phyloP scores from a whole-genome alignment of 2,329 filamentous ascomycete species.

The Talaromyces funiculosus region DNA sequence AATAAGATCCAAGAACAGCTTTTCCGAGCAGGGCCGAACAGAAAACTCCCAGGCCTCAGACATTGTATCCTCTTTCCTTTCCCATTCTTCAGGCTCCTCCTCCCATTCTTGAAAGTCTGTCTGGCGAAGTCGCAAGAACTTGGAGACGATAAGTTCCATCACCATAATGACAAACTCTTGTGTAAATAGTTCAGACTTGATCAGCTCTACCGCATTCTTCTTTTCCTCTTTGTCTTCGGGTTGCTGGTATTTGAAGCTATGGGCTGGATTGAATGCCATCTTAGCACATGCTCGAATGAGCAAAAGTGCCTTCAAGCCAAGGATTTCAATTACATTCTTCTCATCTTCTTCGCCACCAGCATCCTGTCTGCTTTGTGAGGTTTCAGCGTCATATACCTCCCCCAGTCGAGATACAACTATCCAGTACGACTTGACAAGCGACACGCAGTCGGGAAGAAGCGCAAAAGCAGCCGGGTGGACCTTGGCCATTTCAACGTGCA shows the following conservation, averaged over 20 bases:
- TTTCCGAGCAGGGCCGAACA: constrained; percentile 86
- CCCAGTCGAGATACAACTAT: constrained; percentile 70
- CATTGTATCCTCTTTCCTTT: constrained; percentile 77
- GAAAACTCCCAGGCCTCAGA: constrained; percentile 88
- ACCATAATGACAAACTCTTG: constrained; percentile 72
- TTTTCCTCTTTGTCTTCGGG: constrained; percentile 71
- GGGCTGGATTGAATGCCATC: constrained; percentile 73
- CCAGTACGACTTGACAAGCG: constrained; percentile 81
- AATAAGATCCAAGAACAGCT: constrained; percentile 84
- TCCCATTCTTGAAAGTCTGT: constrained; percentile 88
- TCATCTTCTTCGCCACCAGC: constrained; percentile 46
- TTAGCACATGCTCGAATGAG: constrained; percentile 76
- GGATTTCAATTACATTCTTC: constrained; percentile 63
- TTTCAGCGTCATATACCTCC: constrained; percentile 50
- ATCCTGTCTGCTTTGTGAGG: constrained; percentile 26
- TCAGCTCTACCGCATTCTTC: constrained; percentile 58
- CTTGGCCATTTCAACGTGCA: constrained; percentile 81
- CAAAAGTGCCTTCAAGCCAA: constrained; percentile 76
- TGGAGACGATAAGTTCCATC: constrained; percentile 76
- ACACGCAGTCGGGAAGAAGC: constrained; percentile 70
- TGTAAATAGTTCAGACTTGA: constrained; percentile 71
- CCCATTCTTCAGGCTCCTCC: constrained; percentile 93
- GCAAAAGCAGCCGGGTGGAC: constrained; percentile 77
- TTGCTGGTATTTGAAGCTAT: constrained; percentile 78
- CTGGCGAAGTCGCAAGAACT: constrained; percentile 80